Conservation (phyloP, 2,329 filamentous ascomycete species). For the Ceratocystiopsis sp. region DNA sequence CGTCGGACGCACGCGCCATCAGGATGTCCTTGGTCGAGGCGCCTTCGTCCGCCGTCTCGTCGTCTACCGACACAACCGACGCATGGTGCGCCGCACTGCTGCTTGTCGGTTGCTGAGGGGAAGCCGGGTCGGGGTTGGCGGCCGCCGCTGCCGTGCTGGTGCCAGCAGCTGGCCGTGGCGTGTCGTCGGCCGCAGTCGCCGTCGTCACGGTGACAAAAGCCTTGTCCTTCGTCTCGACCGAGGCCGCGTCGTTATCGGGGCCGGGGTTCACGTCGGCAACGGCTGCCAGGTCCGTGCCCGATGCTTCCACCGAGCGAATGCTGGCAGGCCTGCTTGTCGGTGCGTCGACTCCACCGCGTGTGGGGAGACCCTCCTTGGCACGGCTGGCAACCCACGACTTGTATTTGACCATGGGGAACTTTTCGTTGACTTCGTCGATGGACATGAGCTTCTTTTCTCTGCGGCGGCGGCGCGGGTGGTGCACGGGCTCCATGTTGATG, state of each 20-base stretch:
- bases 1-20: constrained; percentile 11
- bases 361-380: constrained; percentile 67
- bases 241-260: too few species aligned
- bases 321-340: constrained; percentile 53
- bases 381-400: constrained; percentile 81
- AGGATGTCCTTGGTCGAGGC: constrained; percentile 11
- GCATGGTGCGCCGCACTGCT: background rate
- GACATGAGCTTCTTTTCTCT: constrained; percentile 98
- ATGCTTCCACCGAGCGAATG: constrained; percentile 33
- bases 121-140: too few species aligned
- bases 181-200: background rate
- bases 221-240: too few species aligned
- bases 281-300: background rate
- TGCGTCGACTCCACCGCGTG: constrained; percentile 65
- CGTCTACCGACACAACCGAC: constrained; percentile 1
- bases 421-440: constrained; percentile 96
- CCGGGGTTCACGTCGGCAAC: background rate
- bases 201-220: background rate
- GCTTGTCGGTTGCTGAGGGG: too few species aligned
- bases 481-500: constrained; percentile 75
- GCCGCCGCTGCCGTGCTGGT: background rate
- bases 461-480: constrained; percentile 65
- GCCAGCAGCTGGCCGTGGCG: background rate
- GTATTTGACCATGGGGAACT: constrained; percentile 92
- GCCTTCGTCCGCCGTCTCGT: constrained; percentile 7